Percentiles rank a stretch among this genome's conserved stretches.
phyloP scores from a whole-genome alignment of 371 early-diverging fungal species.

The Apophysomyces ossiformis region DNA sequence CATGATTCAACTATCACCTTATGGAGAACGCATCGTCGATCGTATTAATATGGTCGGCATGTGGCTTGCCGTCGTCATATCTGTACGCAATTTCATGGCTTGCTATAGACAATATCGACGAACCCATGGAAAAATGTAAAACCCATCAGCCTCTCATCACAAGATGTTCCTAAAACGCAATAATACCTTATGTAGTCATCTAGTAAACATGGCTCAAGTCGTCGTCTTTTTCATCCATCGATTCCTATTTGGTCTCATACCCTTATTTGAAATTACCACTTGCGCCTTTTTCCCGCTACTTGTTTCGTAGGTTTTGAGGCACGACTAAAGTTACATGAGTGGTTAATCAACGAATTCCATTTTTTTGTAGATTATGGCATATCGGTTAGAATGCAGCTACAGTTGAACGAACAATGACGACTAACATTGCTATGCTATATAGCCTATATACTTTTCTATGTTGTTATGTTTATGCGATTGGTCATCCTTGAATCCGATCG shows the following conservation, averaged over 20 bases:
- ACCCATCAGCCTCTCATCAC: too few relatives aligned
- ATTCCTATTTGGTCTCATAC: slow-evolving; percentile 46
- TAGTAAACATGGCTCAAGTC: slow-evolving; percentile 47
- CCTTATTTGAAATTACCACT: slow-evolving; percentile 48
- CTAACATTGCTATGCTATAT: slow-evolving; percentile 5
- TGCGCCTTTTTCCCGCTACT: slow-evolving; percentile 48
- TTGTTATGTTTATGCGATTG: slow-evolving; percentile 46
- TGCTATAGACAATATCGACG: slow-evolving; percentile 41
- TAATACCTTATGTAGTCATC: slow-evolving; percentile 29
- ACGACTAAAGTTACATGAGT: not conserved
- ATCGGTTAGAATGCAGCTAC: slow-evolving; percentile 18
- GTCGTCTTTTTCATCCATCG: slow-evolving; percentile 43
- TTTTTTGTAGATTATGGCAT: slow-evolving; percentile 34
- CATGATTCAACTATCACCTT: slow-evolving; percentile 43
- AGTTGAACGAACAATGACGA: not conserved
- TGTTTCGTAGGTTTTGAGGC: slow-evolving; percentile 39
- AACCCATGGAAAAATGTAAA: slow-evolving; percentile 50
- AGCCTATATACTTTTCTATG: slow-evolving; percentile 42
- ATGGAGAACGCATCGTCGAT: slow-evolving; percentile 45
- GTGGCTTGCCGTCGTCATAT: slow-evolving; percentile 49
- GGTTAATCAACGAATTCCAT: not conserved
- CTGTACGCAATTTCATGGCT: slow-evolving; percentile 38
- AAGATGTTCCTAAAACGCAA: not conserved
- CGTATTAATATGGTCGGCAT: slow-evolving; percentile 50
- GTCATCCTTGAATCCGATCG: slow-evolving; percentile 42